Base-by-base conservation (phyloP, 140 eudicot species). In the Ambrosia hybrid region DNA sequence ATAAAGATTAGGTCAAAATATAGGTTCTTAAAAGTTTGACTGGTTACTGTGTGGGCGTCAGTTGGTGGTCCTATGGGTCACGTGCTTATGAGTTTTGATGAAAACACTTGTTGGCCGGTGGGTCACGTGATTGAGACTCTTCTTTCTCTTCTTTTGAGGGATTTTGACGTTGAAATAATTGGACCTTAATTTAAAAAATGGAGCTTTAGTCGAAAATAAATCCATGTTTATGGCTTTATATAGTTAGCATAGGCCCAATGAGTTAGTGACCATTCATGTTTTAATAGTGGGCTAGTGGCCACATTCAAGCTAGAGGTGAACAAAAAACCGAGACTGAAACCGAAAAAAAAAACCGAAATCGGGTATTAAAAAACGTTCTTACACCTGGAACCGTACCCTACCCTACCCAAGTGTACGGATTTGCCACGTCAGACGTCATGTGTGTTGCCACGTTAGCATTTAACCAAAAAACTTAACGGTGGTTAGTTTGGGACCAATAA, bases 81-180 rank as follows among this genome's bases (percentile, higher is more conserved):
- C 79, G 79, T 74, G 79, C 79, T 39, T 74, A 37, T 74, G 70
- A 30, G 9, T 26, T 57, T 57, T 65, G 37, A 65, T 63, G 51
- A 37, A 14, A 43, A 53, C 63, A 17, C 65, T 51, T 74, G 7
- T 57, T 43, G 48, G 48, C 48, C 48, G 48, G 48, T 52, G 73
- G 79, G 73, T 74, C 79, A 74, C 73, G 73, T 74, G 73, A 65
- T 38, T 17, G 15, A 52, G 79, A 52, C 73, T 17, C 16, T 2
- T 48, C 72, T 74, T 65, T 65, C 72, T 65, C 73, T 74, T 53
- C 73, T 74, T 74, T 74, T 65, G 4, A 65, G 73, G 73, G 73
- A 53, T 41, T 38, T 71, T 57, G 57, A 62, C 10, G 11, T 21
- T 74, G 34, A 38, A 41, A 65, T 37, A 12, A 36, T 37, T 63